phyloP scores from a whole-genome alignment of 148 eudicot genomes.

The Mesembryanthemum crystallinum region DNA sequence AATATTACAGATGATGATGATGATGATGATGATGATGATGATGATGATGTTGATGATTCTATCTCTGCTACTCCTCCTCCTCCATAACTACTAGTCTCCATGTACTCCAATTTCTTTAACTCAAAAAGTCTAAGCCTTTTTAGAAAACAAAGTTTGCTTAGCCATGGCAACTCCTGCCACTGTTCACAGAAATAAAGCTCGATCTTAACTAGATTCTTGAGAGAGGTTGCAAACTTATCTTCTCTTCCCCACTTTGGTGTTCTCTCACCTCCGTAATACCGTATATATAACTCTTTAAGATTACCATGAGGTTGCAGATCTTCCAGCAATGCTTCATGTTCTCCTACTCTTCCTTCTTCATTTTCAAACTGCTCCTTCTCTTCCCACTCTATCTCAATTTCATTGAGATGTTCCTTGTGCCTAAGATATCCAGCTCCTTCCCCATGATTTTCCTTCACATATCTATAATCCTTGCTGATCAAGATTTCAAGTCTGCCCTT shows the following conservation, averaged over 20 bases:
- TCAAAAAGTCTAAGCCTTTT: too few species aligned
- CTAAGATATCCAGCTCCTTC: background rate
- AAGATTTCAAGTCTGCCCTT: background rate
- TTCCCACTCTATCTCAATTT: background rate
- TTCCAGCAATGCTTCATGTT: slow-evolving; percentile 19
- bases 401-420: background rate
- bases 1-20: too few species aligned
- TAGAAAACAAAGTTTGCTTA: slow-evolving; percentile 6
- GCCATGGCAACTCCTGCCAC: slow-evolving; percentile 11
- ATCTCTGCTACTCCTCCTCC: too few species aligned
- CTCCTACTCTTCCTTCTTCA: too few species aligned
- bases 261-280: background rate
- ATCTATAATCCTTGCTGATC: background rate
- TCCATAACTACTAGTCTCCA: too few species aligned
- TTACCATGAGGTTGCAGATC: slow-evolving; percentile 18
- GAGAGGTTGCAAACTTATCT: background rate
- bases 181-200: background rate
- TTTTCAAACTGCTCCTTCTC: too few species aligned
- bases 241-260: slow-evolving; percentile 24
- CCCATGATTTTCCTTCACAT: background rate
- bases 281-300: background rate
- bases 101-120: too few species aligned
- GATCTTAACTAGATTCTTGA: slow-evolving; percentile 23
- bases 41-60: too few species aligned
- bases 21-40: too few species aligned